Base-by-base conservation (phyloP, 2,329 filamentous ascomycete species). In the Talaromyces funiculosus region DNA sequence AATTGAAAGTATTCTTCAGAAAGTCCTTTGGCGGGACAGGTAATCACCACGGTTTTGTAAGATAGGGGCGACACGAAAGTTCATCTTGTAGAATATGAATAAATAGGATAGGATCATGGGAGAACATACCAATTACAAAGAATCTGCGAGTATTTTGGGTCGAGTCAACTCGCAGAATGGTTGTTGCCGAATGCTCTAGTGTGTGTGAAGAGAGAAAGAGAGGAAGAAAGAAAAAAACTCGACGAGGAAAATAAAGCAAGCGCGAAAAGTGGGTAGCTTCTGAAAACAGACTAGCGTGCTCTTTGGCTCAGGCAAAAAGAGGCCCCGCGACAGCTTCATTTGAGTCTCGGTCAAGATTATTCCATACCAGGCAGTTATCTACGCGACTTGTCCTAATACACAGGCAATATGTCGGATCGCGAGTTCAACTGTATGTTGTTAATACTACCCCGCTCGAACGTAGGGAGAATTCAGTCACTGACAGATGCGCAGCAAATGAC, bases 11-110 rank as follows among this genome's bases (percentile, higher is more conserved):
- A 45, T 57, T 57, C 56, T 53, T 83, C 81, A 83, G 81, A 75
- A 73, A 73, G 81, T 84, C 81, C 80, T 84, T 84, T 84, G 82
- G 82, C 79, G 73, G 77, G 81, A 84, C 82, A 81, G 80, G 81
- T 82, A 80, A 79, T 84, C 82, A 84, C 81, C 82, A 84, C 71
- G 67, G 71, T 71, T 65, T 76, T 73, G 81, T 84, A 77, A 78
- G 82, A 84, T 84, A 84, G 82, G 82, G 82, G 82, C 82, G 82
- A 85, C 82, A 84, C 80, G 75, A 74, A 76, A 66, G 77, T 80
- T 84, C 82, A 84, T 85, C 82, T 82, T 78, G 66, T 70, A 72
- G 64, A 63, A 61, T 51, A 49, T 40, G 62, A 31, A 56, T 22
- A 59, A 61, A 62, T 37, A 59, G 24, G 38, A 61, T 54, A 56